Conservation (phyloP, 2,329 filamentous ascomycete species). For the Ascochyta clinopodiicola region DNA sequence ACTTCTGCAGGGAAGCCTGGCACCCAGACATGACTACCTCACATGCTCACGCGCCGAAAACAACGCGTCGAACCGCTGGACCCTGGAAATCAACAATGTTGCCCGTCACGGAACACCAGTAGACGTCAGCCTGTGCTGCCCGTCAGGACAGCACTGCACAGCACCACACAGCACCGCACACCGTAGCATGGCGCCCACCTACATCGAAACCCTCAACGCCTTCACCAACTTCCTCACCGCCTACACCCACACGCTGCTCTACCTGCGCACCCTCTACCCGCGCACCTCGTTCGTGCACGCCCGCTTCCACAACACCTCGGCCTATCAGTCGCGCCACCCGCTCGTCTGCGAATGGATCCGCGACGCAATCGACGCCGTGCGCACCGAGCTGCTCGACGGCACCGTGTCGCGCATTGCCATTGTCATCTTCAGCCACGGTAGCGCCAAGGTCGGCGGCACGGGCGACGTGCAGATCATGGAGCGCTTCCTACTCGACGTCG, state of each 20-base stretch:
- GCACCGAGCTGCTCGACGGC: conserved; percentile 68
- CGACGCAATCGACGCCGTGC: conserved; percentile 77
- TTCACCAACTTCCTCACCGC: conserved; percentile 84
- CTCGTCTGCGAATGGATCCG: conserved; percentile 84
- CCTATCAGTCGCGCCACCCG: conserved; percentile 86
- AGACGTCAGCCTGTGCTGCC: too few species aligned
- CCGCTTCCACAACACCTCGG: conserved; percentile 81
- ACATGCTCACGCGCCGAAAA: neutral
- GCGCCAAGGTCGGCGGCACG: neutral
- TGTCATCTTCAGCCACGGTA: conserved; percentile 59
- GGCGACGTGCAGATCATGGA: conserved; percentile 60
- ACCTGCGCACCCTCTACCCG: conserved; percentile 82
- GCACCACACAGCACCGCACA: too few species aligned
- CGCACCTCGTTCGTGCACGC: conserved; percentile 76
- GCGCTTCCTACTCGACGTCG: conserved; percentile 67
- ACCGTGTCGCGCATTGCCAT: conserved; percentile 62
- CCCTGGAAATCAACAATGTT: too few species aligned
- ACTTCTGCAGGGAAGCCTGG: neutral
- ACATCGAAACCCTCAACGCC: conserved; percentile 64
- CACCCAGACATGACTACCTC: neutral
- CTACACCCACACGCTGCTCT: conserved; percentile 84
- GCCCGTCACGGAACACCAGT: too few species aligned
- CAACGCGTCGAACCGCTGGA: neutral
- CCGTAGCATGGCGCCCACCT: conserved; percentile 37
- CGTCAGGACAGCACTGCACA: too few species aligned